Conservation (phyloP, 2,329 filamentous ascomycete genomes). For the Cercospora sojina region DNA sequence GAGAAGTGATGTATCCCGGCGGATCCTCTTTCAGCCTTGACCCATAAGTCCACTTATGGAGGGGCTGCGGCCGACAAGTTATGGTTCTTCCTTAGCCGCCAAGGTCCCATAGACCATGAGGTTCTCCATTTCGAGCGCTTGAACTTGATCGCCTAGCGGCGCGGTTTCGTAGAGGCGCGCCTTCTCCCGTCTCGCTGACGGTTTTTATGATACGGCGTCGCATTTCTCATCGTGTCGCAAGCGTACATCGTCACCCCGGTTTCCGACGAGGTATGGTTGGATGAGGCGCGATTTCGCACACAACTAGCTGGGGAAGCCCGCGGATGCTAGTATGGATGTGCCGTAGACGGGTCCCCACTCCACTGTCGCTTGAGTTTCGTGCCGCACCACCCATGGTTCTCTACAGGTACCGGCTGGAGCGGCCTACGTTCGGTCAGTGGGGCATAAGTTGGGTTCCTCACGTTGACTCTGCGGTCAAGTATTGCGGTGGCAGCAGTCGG, state of each 20-base stretch:
- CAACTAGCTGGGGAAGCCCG: background rate
- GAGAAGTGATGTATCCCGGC: constrained; percentile 10
- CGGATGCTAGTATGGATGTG: constrained; percentile 7
- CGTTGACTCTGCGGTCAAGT: background rate
- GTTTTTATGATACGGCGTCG: constrained; percentile 2
- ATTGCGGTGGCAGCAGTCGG: background rate
- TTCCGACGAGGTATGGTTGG: background rate
- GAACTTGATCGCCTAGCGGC: background rate
- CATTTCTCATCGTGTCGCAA: background rate
- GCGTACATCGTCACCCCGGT: background rate
- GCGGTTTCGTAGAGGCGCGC: constrained; percentile 1
- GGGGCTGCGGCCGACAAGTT: background rate
- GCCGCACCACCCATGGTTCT: background rate
- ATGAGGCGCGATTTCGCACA: background rate
- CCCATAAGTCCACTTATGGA: constrained; percentile 7
- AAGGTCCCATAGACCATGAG: background rate
- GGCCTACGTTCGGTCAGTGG: background rate
- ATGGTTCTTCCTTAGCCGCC: background rate
- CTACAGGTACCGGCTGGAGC: background rate
- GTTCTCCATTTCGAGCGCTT: background rate
- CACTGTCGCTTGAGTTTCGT: background rate
- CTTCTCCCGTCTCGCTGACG: background rate
- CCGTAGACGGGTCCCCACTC: background rate
- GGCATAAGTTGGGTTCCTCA: background rate
- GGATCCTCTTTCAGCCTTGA: background rate